These are phyloP conservation scores for Elongisporangium prolatum DNA, from an alignment of 352 stramenopile species.

Conservation along the genomic window DNA sequence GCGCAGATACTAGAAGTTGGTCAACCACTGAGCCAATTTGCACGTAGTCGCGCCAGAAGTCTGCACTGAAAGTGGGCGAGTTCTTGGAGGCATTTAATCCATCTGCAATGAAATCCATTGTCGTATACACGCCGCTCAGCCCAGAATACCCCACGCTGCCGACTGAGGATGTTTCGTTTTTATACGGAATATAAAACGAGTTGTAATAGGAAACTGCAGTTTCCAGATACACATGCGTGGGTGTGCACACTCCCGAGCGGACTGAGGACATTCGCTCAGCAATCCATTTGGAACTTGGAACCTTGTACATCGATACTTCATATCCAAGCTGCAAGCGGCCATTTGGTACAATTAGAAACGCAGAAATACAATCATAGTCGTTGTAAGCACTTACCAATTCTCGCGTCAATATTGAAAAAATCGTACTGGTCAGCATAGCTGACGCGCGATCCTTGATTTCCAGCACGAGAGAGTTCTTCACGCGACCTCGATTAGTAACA, in stretches of 20 bases:
- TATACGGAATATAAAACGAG: conserved; percentile 12
- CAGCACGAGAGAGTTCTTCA: conserved; percentile 38
- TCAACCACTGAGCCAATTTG: conserved; percentile 22
- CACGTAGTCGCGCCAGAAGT: conserved; percentile 50
- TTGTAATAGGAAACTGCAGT: conserved; percentile 5
- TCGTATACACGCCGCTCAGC: conserved; percentile 34
- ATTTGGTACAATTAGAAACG: too few relatives aligned
- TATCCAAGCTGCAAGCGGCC: conserved; percentile 42
- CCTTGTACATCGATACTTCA: conserved; percentile 29
- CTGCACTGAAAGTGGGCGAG: conserved; percentile 20
- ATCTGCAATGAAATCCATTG: conserved; percentile 23
- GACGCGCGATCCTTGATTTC: conserved; percentile 38
- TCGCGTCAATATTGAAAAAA: conserved; percentile 42
- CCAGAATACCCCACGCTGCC: conserved; percentile 26
- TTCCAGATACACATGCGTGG: conserved; percentile 6
- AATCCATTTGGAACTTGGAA: conserved; percentile 10
- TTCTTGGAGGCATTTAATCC: conserved; percentile 12
- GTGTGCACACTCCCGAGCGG: background rate
- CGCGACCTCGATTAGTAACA: conserved; percentile 18
- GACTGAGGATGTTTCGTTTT: conserved; percentile 22
- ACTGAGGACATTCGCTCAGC: conserved; percentile 32
- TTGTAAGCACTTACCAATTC: conserved; percentile 26
- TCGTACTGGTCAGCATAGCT: conserved; percentile 22
- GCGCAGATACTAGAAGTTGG: conserved; percentile 13
- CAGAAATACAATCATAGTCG: background rate